A percentile compares a stretch with the other conserved stretches of the same genome.
Evolutionary conservation across 805 yeast genomes (phyloP).

Genomic region (Candida suzukii): DNA sequence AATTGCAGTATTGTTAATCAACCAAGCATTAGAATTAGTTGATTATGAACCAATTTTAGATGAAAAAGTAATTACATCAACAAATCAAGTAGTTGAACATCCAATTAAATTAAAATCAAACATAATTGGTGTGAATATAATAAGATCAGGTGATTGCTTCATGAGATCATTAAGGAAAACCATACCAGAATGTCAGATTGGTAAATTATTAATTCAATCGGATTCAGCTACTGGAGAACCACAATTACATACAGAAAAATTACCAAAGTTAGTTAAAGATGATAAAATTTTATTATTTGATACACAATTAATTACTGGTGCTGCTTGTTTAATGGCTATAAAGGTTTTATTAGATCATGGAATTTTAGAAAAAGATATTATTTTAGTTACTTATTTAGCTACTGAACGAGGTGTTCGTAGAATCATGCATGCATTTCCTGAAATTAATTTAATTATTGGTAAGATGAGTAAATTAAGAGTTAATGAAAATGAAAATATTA

Average conservation of each 20-base stretch:
- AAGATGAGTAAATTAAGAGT: constrained; percentile 35
- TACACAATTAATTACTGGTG: constrained; percentile 86
- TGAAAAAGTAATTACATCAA: constrained; percentile 32
- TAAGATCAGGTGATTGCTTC: constrained; percentile 91
- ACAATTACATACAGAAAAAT: constrained; percentile 70
- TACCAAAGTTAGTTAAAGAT: constrained; percentile 40
- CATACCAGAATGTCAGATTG: constrained; percentile 71
- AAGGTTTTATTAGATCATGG: constrained; percentile 82
- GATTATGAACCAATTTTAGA: constrained; percentile 30
- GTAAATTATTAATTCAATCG: constrained; percentile 81
- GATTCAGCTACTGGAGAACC: constrained; percentile 93
- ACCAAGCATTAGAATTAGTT: constrained; percentile 58
- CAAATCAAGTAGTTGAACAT: constrained; percentile 20
- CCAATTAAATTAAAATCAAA: constrained; percentile 32
- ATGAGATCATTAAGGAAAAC: constrained; percentile 70
- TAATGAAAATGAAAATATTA: constrained; percentile 12
- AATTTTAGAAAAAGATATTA: constrained; percentile 52
- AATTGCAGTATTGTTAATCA: constrained; percentile 64
- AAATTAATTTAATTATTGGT: constrained; percentile 64
- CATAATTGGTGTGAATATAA: constrained; percentile 68
- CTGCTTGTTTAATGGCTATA: constrained; percentile 91
- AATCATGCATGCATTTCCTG: constrained; percentile 65
- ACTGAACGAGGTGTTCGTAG: constrained; percentile 74
- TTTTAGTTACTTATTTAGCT: constrained; percentile 65
- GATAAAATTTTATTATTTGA: constrained; percentile 65